These are phyloP conservation scores for Globisporangium echinulatum DNA, from an alignment of 352 stramenopile species.

Conservation along the genomic window DNA sequence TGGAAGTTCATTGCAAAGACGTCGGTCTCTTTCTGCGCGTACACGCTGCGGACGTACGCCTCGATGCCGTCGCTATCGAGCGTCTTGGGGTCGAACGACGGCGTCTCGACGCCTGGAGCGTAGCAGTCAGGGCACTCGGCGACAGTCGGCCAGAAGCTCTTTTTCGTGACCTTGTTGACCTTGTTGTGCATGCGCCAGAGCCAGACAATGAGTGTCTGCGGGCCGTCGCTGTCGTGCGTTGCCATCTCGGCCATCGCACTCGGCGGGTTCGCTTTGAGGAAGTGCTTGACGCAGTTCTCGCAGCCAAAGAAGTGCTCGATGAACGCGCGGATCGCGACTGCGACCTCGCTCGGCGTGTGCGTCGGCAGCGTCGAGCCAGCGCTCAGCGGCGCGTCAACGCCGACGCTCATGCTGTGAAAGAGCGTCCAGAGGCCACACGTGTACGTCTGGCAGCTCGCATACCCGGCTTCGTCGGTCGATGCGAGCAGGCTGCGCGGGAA, in stretches of 20 bases:
- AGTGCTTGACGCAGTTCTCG: slow-evolving; percentile 68
- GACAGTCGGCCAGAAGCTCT: slow-evolving; percentile 55
- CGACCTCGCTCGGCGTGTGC: slow-evolving; percentile 49
- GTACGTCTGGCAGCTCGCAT: slow-evolving; percentile 58
- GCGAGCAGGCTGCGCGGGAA: slow-evolving; percentile 58
- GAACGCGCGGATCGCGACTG: slow-evolving; percentile 56
- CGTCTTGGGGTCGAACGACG: slow-evolving; percentile 35
- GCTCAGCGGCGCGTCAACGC: slow-evolving; percentile 17
- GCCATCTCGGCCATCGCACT: slow-evolving; percentile 40
- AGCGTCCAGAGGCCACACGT: slow-evolving; percentile 78
- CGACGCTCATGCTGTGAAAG: slow-evolving; percentile 69
- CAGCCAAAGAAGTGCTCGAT: slow-evolving; percentile 82
- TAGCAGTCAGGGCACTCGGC: slow-evolving; percentile 51
- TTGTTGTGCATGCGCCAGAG: slow-evolving; percentile 82
- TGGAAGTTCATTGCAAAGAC: slow-evolving; percentile 39
- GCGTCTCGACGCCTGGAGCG: slow-evolving; percentile 32
- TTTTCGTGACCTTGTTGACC: slow-evolving; percentile 68
- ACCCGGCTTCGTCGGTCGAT: slow-evolving; percentile 37
- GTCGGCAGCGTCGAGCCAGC: slow-evolving; percentile 16
- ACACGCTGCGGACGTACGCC: slow-evolving; percentile 42
- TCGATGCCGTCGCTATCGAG: slow-evolving; percentile 50
- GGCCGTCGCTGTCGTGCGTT: slow-evolving; percentile 25
- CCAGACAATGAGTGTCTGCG: slow-evolving; percentile 50
- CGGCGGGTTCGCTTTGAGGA: slow-evolving; percentile 54
- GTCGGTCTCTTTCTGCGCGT: slow-evolving; percentile 40